A percentile compares a stretch with the other conserved stretches of the same genome.
Conservation (phyloP, 257 asterid genomes). For the Gentiana straminea region DNA sequence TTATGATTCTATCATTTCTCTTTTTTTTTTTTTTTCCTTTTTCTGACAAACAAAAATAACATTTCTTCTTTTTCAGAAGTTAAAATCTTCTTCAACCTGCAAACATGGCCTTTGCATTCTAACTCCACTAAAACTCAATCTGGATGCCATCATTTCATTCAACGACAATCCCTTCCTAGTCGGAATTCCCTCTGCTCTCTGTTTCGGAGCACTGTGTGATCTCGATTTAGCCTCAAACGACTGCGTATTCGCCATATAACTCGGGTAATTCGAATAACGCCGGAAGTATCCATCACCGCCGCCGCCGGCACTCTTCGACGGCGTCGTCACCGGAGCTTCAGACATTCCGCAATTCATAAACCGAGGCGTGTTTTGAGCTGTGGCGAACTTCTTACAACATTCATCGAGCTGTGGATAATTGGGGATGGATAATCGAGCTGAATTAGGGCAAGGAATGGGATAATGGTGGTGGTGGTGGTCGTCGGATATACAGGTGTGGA, state of each 20-base stretch:
- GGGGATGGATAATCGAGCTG: conserved; percentile 53
- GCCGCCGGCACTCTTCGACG: conserved; percentile 68
- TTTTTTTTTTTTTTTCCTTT: too few relatives aligned
- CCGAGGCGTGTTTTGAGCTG: conserved; percentile 76
- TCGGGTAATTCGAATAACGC: conserved; percentile 52
- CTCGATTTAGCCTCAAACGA: conserved; percentile 71
- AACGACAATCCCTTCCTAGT: conserved; percentile 57
- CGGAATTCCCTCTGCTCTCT: conserved; percentile 39
- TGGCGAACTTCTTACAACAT: conserved; percentile 30
- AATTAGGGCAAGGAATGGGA: conserved; percentile 46
- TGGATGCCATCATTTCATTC: conserved; percentile 66
- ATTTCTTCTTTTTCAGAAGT: conserved; percentile 9
- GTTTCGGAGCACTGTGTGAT: conserved; percentile 77
- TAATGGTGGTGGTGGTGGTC: conserved; percentile 48
- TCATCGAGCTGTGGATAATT: conserved; percentile 24
- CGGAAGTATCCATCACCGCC: conserved; percentile 33
- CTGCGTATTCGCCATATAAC: conserved; percentile 75
- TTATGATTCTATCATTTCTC: too few relatives aligned
- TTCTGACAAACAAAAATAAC: too few relatives aligned
- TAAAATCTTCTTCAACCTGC: conserved; percentile 52
- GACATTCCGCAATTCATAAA: conserved; percentile 29
- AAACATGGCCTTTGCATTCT: conserved; percentile 64
- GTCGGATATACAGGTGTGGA: conserved; percentile 34
- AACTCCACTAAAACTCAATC: conserved; percentile 78
- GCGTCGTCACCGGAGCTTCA: conserved; percentile 26